Evolutionary conservation across 2,329 filamentous ascomycete genomes (phyloP).

Genomic region (Knoxdaviesia proteae): DNA sequence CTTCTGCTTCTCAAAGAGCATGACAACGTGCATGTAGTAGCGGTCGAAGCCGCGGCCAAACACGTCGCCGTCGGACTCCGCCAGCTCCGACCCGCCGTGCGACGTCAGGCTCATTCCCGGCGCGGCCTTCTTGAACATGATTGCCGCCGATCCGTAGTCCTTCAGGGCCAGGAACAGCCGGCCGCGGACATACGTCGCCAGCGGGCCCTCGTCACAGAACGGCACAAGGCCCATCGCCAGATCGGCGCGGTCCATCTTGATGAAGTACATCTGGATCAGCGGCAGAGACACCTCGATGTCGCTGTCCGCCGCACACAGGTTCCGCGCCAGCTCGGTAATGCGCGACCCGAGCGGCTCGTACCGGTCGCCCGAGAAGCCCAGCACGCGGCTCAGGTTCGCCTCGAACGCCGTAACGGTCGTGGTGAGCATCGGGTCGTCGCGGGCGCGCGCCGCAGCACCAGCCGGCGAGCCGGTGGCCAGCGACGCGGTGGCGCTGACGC

Average conservation of each 20-base stretch:
- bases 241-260: conserved; percentile 38
- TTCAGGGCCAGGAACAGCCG: conserved; percentile 55
- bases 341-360: conserved; percentile 32
- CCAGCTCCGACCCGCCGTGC: conserved; percentile 46
- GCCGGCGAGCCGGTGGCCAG: conserved; percentile 11
- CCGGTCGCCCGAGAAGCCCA: conserved; percentile 33
- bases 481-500: conserved; percentile 2
- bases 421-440: conserved; percentile 22
- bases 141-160: conserved; percentile 51
- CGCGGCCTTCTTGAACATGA: conserved; percentile 64
- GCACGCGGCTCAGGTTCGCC: conserved; percentile 38
- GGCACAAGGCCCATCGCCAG: conserved; percentile 34
- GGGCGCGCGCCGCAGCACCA: conserved; percentile 12
- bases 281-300: conserved; percentile 42
- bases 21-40: conserved; percentile 74
- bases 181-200: conserved; percentile 65
- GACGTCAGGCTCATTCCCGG: conserved; percentile 41
- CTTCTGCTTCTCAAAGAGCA: conserved; percentile 59
- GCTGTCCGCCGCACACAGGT: conserved; percentile 43
- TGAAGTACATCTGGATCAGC: conserved; percentile 39
- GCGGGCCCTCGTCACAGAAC: conserved; percentile 36
- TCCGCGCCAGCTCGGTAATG: conserved; percentile 45
- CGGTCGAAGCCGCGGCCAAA: conserved; percentile 53
- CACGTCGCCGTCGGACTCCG: conserved; percentile 50
- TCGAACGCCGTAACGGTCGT: conserved; percentile 32